Evolutionary conservation across 1,139 yeast genomes (phyloP), one percentile per base, ranked within the genome.

Genomic region (Lipomyces yarrowii): DNA sequence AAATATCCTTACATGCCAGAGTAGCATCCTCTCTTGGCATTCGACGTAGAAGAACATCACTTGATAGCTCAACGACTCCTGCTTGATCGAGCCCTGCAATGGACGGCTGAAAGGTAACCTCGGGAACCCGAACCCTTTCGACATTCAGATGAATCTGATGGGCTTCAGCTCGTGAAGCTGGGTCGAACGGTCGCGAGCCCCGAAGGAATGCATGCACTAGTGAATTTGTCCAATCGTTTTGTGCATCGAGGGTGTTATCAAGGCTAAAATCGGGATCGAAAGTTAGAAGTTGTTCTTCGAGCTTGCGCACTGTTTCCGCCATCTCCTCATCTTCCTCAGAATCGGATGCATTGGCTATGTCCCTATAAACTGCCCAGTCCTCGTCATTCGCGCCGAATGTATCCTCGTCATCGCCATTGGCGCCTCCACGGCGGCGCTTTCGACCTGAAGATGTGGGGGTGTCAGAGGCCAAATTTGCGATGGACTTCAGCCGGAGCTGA

Each of bases 71-170:
- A 23, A 85, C 76, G 13, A 96, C 82, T 30, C 98, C 98, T 0
- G 98, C 97, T 77, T 93, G 98, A 76, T 96, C 99, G 46, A 92
- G 81, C 15, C 99, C 99, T 0, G 96, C 97, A 70, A 94, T 91
- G 15, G 88, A 84, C n/a, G 99, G 99, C 76, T 93, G 96, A 78
- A 94, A 93, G 61, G 91, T 76, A 0, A 93, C 88, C 77, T 96
- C 99, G 0, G 98, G 98, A 1, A 93, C 91, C 67, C 97, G 84
- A 42, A 93, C 89, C 66, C 99, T 84, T 77, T 96, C 99, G 42
- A 93, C 84, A 76, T 94, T 96, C 61, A 96, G 74, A 78, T 92
- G 97, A 70, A 96, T 81, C 78, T 94, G 98, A 77, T 93, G 96
- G 62, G 89, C 91, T 71, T 88, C 88, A 69, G 87, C 90, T 52